Conservation (phyloP, 1,139 yeast species). For the Kodamaea alishanica region DNA sequence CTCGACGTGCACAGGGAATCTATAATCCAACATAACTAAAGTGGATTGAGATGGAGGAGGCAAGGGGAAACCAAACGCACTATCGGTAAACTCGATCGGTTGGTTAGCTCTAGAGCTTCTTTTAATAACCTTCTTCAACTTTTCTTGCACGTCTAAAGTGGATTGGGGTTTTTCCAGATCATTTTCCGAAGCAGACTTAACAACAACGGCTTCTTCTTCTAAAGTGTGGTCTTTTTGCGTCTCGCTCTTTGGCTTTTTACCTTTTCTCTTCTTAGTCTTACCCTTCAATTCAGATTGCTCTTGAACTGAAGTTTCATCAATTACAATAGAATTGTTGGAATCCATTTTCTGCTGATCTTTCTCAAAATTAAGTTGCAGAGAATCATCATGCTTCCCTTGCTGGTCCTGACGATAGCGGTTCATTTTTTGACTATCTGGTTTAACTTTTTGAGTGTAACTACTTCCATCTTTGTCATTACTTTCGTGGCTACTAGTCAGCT, state of each 20-base stretch:
- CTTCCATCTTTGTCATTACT: constrained; percentile 2
- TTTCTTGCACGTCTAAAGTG: constrained; percentile 45
- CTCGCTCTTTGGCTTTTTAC: constrained; percentile 7
- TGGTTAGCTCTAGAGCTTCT: constrained; percentile 54
- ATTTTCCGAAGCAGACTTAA: constrained; percentile 5
- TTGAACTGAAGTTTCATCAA: constrained; percentile 1
- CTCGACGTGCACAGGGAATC: constrained; percentile 93
- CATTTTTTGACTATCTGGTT: background rate
- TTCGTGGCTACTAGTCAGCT: constrained; percentile 5
- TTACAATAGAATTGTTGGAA: too few species aligned
- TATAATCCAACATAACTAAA: constrained; percentile 70
- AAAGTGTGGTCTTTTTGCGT: constrained; percentile 7
- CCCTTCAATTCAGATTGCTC: constrained; percentile 7
- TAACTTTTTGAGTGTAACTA: constrained; percentile 1
- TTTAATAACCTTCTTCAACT: constrained; percentile 41
- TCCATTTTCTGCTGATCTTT: too few species aligned
- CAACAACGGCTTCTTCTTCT: constrained; percentile 10
- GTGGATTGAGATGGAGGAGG: constrained; percentile 78
- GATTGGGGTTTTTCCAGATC: constrained; percentile 28
- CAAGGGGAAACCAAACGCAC: constrained; percentile 81
- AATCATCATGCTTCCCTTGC: background rate
- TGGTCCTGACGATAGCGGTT: background rate
- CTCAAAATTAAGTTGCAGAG: too few species aligned
- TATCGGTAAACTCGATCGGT: constrained; percentile 73
- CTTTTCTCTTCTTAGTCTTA: constrained; percentile 9